Base-by-base conservation (phyloP, 1,284 basidiomycete genomes). In the Cutaneotrichosporon sp. region DNA sequence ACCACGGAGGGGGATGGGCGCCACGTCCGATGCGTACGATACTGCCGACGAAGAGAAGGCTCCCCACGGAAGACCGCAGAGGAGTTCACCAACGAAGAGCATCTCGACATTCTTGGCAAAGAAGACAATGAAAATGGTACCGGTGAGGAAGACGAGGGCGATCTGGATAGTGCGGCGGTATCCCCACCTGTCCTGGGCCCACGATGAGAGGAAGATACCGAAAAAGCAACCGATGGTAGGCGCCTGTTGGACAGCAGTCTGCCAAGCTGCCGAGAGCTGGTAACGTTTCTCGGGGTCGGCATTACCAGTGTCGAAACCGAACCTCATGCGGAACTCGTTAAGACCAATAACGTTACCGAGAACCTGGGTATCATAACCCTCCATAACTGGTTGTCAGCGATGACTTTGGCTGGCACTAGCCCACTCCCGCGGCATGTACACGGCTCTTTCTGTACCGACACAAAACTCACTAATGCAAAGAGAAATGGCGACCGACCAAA, bases 1-100 rank as follows among this genome's bases (percentile, higher is more conserved):
- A 26, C 68, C 67, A 56, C 73, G 70, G 16, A 73, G 66, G 8
- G 62, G 57, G 22, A 72, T 63, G 2, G 83, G 83, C 38, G 78
- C 80, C 18, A 84, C 79, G 57, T 85, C 84, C 21, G 80, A 77
- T 10, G 84, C 84, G 68, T 83, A 85, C 1, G 82, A 64, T 10
- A 62, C 61, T 0, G 65, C 63, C 1, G 65, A 63, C 21, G 62
- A 63, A 6, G 69, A 69, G 69, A 78, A 80, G 38, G 77, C 76
- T 69, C 82, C 82, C 82, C 82, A 83, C 8, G 81, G 81, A 1
- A 73, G 42, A 61, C 72, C 72, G 42, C 69, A 72, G n/a, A 73
- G 69, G 16, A 73, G 47, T 63, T 73, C 64, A 14, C 70, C 70
- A 32, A 68, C 42, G 50, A 71, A 66, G 9, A 71, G 60, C 36